Base-by-base conservation (phyloP, 2,329 filamentous ascomycete species). In the Colletotrichum zoysiae region DNA sequence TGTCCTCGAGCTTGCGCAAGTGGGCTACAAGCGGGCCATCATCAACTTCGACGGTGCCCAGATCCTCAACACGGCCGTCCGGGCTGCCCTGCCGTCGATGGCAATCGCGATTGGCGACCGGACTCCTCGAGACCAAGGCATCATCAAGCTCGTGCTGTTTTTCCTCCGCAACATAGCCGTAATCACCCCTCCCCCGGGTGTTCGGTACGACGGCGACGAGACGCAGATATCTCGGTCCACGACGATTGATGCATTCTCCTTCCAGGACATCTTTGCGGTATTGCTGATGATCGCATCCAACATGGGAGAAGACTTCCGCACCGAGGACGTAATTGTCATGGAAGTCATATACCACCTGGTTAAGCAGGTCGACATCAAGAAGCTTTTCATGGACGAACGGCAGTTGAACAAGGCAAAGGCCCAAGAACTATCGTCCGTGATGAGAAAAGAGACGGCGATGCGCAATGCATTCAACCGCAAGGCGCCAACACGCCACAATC, bases 281-380 rank as follows among this genome's bases (percentile, higher is more conserved):
- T 83, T 99, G 30, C 84, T 98, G 64, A 97, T 95, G 0, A 85
- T 99, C 59, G 93, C 94, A 16, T 98, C 95, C 2, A 97, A 95
- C 74, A 95, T 98, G 85, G 94, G 93, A 44, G 95, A 98, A 51
- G 95, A 98, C 76, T 99, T 98, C 80, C 91, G 92, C 73, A 90
- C 91, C 20, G 94, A 98, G 76, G 95, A 98, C 78, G 91, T 95
- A 2, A 88, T 95, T n/a, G 82, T 98, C 30, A 89, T 99, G 82
- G 96, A 99, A 79, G 93, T 95, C 50, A 83, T 99, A 38, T 99
- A 97, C 81, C 94, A 98, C 76, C 81, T 99, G 1, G 88, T 98
- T 70, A 98, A 98, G 80, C 93, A 95, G 26, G 91, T 98, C 18
- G 92, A 97, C 79, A 87, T 92, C 2, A 89, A 92, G 71, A 94